Base-by-base conservation (phyloP, 768 basidiomycete species). In the Pulveroboletus ravenelii region DNA sequence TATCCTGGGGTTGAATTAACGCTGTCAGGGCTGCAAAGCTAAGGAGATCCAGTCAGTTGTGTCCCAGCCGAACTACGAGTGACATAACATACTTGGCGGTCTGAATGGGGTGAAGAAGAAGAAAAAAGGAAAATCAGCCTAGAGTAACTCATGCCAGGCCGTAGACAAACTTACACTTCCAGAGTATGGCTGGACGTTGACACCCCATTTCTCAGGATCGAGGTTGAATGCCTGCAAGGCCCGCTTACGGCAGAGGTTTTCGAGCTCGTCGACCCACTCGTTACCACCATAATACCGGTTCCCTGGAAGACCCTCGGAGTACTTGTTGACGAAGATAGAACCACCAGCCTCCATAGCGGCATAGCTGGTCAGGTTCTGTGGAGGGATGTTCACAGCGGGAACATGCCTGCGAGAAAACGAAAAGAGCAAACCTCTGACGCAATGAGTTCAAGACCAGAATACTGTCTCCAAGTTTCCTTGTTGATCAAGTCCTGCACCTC, bases 121-220 rank as follows among this genome's bases (percentile, higher is more conserved):
- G 20, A 34, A 35, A 35, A 51, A 44, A 41, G 6, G 43, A 42
- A 50, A 20, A 50, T 67, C 45, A 67, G 56, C 25, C 27, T 3
- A 10, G 39, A 9, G 9, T 6, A 20, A 30, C 4, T 38, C 38
- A 14, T 40, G 32, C 41, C 18, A 54, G 39, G 41, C 15, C 12
- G 20, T 3, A 5, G n/a, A 50, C 15, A 45, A 31, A 81, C 87
- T 68, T 65, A 91, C 87, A 55, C 82, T 85, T 51, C 91, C 90
- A 61, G 93, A 96, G 73, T 98, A 99, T 7, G 96, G 96, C 72
- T 99, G 96, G 50, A 99, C 96, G 66, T 98, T 98, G 72, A 99
- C 93, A 59, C 95, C 95, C 96, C 96, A 98, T 70, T 85, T 82
- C 42, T 74, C 77, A 38, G 89, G 81, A 74, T 97, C 93, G 57